Evolutionary conservation across 2,329 filamentous ascomycete genomes (phyloP).

Genomic region (Xylaria sp.): DNA sequence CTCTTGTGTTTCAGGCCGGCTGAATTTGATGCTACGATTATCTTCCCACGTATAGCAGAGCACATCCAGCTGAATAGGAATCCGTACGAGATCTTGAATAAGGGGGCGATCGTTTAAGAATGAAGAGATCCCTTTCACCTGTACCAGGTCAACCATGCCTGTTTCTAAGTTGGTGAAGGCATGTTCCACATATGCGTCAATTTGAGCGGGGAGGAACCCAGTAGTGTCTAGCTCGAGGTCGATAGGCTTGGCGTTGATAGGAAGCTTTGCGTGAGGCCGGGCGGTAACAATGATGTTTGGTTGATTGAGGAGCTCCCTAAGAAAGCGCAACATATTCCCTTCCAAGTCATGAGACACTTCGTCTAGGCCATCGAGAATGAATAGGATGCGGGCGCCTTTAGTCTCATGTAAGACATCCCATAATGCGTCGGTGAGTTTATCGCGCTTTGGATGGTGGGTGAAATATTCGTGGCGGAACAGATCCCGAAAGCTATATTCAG

Average conservation of each 20-base stretch:
- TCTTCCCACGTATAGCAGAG: conserved; percentile 47
- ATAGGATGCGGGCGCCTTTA: conserved; percentile 32
- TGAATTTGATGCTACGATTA: not conserved
- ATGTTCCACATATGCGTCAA: conserved; percentile 25
- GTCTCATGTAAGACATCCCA: not conserved
- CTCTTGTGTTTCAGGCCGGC: conserved; percentile 16
- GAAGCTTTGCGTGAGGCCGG: conserved; percentile 40
- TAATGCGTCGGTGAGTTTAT: not conserved
- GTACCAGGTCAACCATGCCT: conserved; percentile 17
- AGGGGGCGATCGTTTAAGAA: conserved; percentile 44
- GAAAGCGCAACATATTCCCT: not conserved
- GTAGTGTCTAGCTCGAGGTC: conserved; percentile 49
- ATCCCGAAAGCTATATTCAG: not conserved
- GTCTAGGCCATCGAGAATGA: conserved; percentile 52
- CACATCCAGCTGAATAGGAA: conserved; percentile 53
- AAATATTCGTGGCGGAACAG: conserved; percentile 3
- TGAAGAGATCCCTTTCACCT: conserved; percentile 34
- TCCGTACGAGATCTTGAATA: conserved; percentile 47
- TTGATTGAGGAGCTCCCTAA: conserved; percentile 28
- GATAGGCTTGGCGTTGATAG: not conserved
- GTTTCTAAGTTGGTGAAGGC: conserved; percentile 25
- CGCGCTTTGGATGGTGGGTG: not conserved
- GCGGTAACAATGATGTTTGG: conserved; percentile 49
- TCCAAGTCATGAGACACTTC: conserved; percentile 41
- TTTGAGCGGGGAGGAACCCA: conserved; percentile 46